phyloP scores from a whole-genome alignment of 768 basidiomycete genomes.

The Daedaleopsis sinensis region DNA sequence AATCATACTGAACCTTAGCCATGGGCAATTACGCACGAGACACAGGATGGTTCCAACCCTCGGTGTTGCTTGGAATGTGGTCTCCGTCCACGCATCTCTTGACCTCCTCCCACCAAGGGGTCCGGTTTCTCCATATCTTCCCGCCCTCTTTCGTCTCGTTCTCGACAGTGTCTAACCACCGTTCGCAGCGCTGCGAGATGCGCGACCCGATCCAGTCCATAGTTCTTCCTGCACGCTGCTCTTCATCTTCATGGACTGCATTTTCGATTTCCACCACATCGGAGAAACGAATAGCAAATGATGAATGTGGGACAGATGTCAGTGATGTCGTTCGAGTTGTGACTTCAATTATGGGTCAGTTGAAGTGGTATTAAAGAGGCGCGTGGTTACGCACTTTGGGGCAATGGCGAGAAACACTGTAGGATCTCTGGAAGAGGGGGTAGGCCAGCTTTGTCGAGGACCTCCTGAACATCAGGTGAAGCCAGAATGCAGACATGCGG shows the following conservation, averaged over 20 bases:
- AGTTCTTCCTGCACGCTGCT: conserved; percentile 74
- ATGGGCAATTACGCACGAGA: conserved; percentile 57
- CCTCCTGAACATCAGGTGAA: conserved; percentile 68
- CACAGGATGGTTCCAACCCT: conserved; percentile 89
- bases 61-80: conserved; percentile 65
- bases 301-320: conserved; percentile 66
- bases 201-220: conserved; percentile 86
- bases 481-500: conserved; percentile 79
- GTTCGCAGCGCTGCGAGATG: conserved; percentile 59
- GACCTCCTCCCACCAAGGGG: conserved; percentile 91
- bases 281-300: conserved; percentile 80
- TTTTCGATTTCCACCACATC: conserved; percentile 71
- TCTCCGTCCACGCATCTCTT: conserved; percentile 78
- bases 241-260: conserved; percentile 79
- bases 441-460: conserved; percentile 59
- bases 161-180: conserved; percentile 75
- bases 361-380: background rate
- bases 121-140: conserved; percentile 38
- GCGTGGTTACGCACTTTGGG: conserved; percentile 59
- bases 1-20: background rate
- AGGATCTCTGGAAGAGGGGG: conserved; percentile 75
- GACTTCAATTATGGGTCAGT: conserved; percentile 45
- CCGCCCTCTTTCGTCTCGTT: conserved; percentile 38
- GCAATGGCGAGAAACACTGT: conserved; percentile 84
- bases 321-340: conserved; percentile 78